These are phyloP conservation scores for Gentiana macrophylla DNA, from an alignment of 257 asterid genomes.

Conservation along the genomic window DNA sequence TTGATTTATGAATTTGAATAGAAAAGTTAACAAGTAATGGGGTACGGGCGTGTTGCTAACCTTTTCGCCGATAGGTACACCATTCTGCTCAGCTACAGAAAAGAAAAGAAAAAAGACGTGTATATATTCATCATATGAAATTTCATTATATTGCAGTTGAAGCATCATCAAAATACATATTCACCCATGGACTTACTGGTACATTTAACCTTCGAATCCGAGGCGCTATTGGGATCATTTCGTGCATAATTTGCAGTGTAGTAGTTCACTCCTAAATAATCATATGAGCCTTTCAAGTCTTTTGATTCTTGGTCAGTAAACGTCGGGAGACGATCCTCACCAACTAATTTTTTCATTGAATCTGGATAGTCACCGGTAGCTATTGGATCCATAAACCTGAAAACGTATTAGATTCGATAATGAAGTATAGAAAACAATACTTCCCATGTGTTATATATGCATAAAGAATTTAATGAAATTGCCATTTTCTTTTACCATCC, in stretches of 20 bases:
- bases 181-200: not conserved
- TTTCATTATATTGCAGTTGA: too few relatives aligned
- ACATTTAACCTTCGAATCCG: not conserved
- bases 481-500: too few relatives aligned
- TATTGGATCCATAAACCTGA: not conserved
- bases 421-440: too few relatives aligned
- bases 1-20: too few relatives aligned
- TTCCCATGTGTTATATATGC: too few relatives aligned
- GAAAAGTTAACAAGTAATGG: not conserved
- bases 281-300: not conserved
- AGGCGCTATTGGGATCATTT: not conserved
- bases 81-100: not conserved
- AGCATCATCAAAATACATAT: too few relatives aligned
- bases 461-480: too few relatives aligned
- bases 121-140: too few relatives aligned
- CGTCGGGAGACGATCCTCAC: not conserved
- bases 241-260: constrained; percentile 5
- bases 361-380: constrained; percentile 2
- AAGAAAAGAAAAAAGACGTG: too few relatives aligned
- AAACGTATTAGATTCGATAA: not conserved
- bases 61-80: not conserved
- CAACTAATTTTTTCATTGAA: not conserved
- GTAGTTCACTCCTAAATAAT: constrained; percentile 8
- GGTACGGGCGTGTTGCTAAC: not conserved
- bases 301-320: not conserved